Evolutionary conservation across 2,329 filamentous ascomycete species (phyloP), one percentile per base, ranked within the genome.

Genomic region (Penicillium sp.): DNA sequence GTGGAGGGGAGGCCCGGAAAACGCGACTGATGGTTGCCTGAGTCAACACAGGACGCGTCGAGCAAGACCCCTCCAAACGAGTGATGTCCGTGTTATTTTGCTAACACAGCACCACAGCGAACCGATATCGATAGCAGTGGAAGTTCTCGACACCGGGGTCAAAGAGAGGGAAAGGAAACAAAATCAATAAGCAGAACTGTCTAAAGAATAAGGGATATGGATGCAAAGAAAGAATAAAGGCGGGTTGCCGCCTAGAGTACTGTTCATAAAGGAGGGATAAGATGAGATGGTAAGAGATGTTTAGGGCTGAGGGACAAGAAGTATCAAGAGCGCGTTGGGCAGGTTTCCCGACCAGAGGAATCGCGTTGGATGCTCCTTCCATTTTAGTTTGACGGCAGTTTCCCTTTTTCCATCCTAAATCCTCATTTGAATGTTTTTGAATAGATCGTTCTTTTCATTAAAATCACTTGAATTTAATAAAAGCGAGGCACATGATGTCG

Each of bases 401-500:
- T 10, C 14, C 16, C 18, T 11, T 8, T 37, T 23, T 37, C 20
- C 35, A 34, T 18, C 31, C 3, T 9, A 0, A 34, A 34, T 18
- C 31, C 3, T 9, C 1, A 34, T 34, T 10, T 7, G n/a, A 32
- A 23, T 22, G 34, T 36, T 7, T 9, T 4, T 22, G 35, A n/a
- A 23, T 24, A 11, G 20, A 37, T n/a, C 10, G 20, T 37, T 37
- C 20, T 14, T 22, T 24, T 20, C 35, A n/a, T 22, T 8, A n/a
- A n/a, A 24, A 24, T 7, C n/a, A 8, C 5, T 36, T 37, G 5
- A 51, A 44, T 42, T 31, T 42, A 10, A 24, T 34, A 6, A 37
- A 40, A 16, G 7, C 24, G 18, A 11, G 42, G 47, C 47, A 51
- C 51, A 52, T 54, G 53, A 54, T 43, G 42, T 48, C 20, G 31